Percentiles rank a stretch among this genome's conserved stretches.
phyloP scores from a whole-genome alignment of 495 filamentous ascomycete species.

The Penicillium arizonense region DNA sequence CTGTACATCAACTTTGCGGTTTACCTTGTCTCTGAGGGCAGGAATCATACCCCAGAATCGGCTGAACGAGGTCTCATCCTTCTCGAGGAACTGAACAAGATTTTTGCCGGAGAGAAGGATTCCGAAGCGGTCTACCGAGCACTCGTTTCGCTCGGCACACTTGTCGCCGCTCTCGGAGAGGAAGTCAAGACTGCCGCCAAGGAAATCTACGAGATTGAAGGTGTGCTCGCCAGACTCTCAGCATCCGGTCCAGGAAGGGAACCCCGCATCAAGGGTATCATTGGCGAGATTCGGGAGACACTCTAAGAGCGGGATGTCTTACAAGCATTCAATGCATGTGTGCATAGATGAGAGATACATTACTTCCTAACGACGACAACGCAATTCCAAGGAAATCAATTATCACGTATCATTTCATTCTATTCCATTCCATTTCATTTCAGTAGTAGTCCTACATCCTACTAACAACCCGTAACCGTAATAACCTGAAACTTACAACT shows the following conservation, averaged over 20 bases:
- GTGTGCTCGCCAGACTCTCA: slow-evolving; percentile 33
- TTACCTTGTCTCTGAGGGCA: slow-evolving; percentile 45
- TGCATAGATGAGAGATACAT: slow-evolving; percentile 16
- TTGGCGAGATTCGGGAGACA: slow-evolving; percentile 41
- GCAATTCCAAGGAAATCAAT: slow-evolving; percentile 8
- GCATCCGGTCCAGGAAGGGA: slow-evolving; percentile 43
- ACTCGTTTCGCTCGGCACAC: slow-evolving; percentile 79
- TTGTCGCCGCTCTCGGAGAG: slow-evolving; percentile 46
- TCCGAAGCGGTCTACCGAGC: slow-evolving; percentile 80
- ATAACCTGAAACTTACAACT: slow-evolving; percentile 39
- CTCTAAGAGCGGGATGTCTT: slow-evolving; percentile 19
- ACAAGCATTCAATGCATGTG: not conserved
- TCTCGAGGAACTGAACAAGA: slow-evolving; percentile 60
- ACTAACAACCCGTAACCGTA: not conserved
- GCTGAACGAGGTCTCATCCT: slow-evolving; percentile 58
- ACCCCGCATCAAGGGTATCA: slow-evolving; percentile 48
- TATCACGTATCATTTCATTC: not conserved
- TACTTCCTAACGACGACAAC: slow-evolving; percentile 23
- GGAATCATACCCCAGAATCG: slow-evolving; percentile 36
- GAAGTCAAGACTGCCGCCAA: slow-evolving; percentile 50
- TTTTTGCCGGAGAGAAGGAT: slow-evolving; percentile 65
- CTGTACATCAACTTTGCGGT: slow-evolving; percentile 84
- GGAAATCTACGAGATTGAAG: slow-evolving; percentile 45
- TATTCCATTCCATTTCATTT: not conserved
- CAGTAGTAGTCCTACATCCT: not conserved